Evolutionary conservation across 2,329 filamentous ascomycete genomes (phyloP).

Genomic region (Pseudocercospora cruenta): DNA sequence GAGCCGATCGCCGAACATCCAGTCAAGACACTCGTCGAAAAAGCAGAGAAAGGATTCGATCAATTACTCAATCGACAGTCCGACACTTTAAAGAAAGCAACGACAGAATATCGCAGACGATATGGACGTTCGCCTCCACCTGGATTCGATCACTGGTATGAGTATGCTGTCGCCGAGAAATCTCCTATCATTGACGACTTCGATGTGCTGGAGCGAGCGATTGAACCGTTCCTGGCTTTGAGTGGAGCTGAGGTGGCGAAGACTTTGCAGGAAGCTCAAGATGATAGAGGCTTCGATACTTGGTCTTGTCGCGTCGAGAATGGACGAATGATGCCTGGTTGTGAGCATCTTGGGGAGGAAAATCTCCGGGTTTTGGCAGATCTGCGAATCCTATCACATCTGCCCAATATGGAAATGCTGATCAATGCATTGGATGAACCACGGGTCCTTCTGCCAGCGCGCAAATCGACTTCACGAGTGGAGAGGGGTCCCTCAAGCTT

Average conservation of each 20-base stretch:
- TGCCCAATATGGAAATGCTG: slow-evolving; percentile 49
- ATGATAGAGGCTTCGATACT: background rate
- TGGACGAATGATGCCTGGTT: slow-evolving; percentile 1
- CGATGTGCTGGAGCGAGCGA: slow-evolving; percentile 38
- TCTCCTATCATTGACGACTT: slow-evolving; percentile 51
- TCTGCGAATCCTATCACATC: background rate
- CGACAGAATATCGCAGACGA: slow-evolving; percentile 42
- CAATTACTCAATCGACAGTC: slow-evolving; percentile 20
- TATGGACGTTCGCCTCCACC: slow-evolving; percentile 52
- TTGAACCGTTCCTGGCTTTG: slow-evolving; percentile 12
- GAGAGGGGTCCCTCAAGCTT: background rate
- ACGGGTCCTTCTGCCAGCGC: slow-evolving; percentile 41
- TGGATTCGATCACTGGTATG: slow-evolving; percentile 50
- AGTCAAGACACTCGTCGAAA: background rate
- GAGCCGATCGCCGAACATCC: slow-evolving; percentile 5
- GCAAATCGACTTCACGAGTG: background rate
- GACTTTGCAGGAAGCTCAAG: slow-evolving; percentile 2
- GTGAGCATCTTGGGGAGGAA: slow-evolving; percentile 3
- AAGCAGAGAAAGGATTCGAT: slow-evolving; percentile 10
- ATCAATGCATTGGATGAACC: slow-evolving; percentile 57
- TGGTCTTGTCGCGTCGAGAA: slow-evolving; percentile 3
- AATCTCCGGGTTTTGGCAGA: slow-evolving; percentile 4
- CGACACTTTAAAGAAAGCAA: slow-evolving; percentile 10
- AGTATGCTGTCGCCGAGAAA: slow-evolving; percentile 44
- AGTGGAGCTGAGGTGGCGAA: slow-evolving; percentile 11